These are phyloP conservation scores for Arachnomyces sp. DNA, from an alignment of 2,329 filamentous ascomycete species.

Conservation along the genomic window DNA sequence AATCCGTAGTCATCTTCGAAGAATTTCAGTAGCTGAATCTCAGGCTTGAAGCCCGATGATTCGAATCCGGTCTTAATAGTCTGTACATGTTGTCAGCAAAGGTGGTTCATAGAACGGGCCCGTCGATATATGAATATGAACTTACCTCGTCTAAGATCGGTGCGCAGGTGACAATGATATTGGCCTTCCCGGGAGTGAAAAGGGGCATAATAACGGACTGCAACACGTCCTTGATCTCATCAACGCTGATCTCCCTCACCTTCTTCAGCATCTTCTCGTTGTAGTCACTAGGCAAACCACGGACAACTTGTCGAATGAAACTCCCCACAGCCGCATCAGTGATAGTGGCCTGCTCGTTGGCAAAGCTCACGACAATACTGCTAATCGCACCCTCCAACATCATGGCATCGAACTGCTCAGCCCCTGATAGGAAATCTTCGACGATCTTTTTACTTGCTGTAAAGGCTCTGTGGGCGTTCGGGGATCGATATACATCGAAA, in stretches of 20 bases:
- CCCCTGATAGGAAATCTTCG: constrained; percentile 64
- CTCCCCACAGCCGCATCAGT: constrained; percentile 72
- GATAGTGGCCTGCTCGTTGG: constrained; percentile 83
- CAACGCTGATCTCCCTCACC: constrained; percentile 66
- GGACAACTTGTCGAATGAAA: constrained; percentile 74
- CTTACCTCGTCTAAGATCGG: constrained; percentile 76
- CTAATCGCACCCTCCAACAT: constrained; percentile 86
- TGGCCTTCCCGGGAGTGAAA: constrained; percentile 72
- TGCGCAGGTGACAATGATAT: constrained; percentile 82
- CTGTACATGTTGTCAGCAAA: constrained; percentile 39
- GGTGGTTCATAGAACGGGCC: constrained; percentile 8
- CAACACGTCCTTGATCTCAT: constrained; percentile 70
- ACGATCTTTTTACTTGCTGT: constrained; percentile 68
- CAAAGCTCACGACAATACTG: constrained; percentile 76
- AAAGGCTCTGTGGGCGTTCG: constrained; percentile 82
- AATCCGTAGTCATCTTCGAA: constrained; percentile 91
- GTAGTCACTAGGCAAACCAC: constrained; percentile 68
- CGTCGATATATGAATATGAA: constrained; percentile 15
- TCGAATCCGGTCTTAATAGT: constrained; percentile 67
- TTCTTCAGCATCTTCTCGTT: constrained; percentile 67
- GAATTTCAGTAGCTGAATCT: constrained; percentile 63
- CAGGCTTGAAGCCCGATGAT: constrained; percentile 68
- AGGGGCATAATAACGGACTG: constrained; percentile 67
- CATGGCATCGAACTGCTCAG: constrained; percentile 64
- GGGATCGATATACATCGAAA: constrained; percentile 83